phyloP scores from a whole-genome alignment of 73 alveolate genomes.

The Paramecium primaurelia region DNA sequence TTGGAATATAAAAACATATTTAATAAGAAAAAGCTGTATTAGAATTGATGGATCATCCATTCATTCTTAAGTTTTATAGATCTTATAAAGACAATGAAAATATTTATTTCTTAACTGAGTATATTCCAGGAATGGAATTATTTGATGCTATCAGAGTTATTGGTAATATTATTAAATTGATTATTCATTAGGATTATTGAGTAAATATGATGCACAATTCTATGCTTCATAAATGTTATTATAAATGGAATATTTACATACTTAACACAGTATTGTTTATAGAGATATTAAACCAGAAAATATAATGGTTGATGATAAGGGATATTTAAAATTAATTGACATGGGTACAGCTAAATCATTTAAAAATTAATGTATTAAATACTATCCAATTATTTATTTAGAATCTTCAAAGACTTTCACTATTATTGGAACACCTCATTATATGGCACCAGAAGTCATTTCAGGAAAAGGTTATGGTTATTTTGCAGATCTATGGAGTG shows the following conservation, averaged over 20 bases:
- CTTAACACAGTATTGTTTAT: constrained; percentile 42
- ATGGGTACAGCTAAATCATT: constrained; percentile 64
- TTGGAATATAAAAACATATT: constrained; percentile 68
- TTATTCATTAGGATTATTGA: background rate
- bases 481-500: constrained; percentile 60
- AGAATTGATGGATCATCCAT: constrained; percentile 63
- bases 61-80: constrained; percentile 63
- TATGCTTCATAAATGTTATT: constrained; percentile 38
- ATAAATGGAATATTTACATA: constrained; percentile 50
- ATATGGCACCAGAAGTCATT: constrained; percentile 66
- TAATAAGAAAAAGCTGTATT: constrained; percentile 63
- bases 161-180: background rate
- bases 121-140: constrained; percentile 67
- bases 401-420: constrained; percentile 54
- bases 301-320: constrained; percentile 61
- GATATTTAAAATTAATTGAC: constrained; percentile 51
- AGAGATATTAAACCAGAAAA: constrained; percentile 64
- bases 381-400: background rate
- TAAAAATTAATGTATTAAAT: background rate
- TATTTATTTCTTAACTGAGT: constrained; percentile 68
- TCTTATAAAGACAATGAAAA: constrained; percentile 65
- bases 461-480: constrained; percentile 63
- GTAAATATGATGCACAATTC: constrained; percentile 53
- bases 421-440: constrained; percentile 63
- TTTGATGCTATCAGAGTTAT: constrained; percentile 68